Percentiles rank a stretch among this genome's conserved stretches.
Evolutionary conservation across 108 stramenopile species (phyloP).

Genomic region (Fragilariopsis cylindrus): DNA sequence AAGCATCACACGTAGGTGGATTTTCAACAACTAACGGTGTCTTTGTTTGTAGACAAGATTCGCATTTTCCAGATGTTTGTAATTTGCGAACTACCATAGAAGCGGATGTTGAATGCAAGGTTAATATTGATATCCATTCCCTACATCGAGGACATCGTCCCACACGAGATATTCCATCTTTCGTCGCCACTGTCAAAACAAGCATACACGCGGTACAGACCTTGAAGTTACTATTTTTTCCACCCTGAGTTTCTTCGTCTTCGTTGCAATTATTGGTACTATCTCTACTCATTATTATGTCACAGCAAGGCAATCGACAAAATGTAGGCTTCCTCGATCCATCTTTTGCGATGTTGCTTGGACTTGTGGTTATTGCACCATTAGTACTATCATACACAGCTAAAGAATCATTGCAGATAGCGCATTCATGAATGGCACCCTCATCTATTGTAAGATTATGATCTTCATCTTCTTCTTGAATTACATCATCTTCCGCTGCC

Average conservation of each 20-base stretch:
- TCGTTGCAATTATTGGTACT: too few relatives aligned
- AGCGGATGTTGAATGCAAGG: constrained; percentile 12
- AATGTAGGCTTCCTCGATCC: constrained; percentile 3
- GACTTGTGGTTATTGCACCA: not conserved
- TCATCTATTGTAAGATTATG: constrained; percentile 1
- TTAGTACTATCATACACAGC: not conserved
- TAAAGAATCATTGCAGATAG: constrained; percentile 16
- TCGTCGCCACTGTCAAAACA: constrained; percentile 8
- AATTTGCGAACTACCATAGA: constrained; percentile 5
- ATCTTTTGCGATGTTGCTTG: not conserved
- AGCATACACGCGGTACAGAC: constrained; percentile 21
- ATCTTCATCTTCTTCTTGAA: not conserved
- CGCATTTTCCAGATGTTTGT: constrained; percentile 7
- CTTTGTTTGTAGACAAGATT: constrained; percentile 5
- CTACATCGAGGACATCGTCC: constrained; percentile 20
- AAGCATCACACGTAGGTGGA: constrained; percentile 17
- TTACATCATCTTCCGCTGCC: constrained; percentile 10
- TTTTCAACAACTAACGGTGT: not conserved
- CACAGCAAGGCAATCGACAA: constrained; percentile 17
- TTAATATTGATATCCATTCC: constrained; percentile 10
- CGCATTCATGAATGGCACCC: constrained; percentile 14
- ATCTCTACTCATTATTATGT: not conserved
- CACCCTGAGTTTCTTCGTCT: not conserved
- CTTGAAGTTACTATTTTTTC: constrained; percentile 8
- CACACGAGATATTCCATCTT: constrained; percentile 3